phyloP scores from a whole-genome alignment of 352 stramenopile species.

The Pythium insidiosum region DNA sequence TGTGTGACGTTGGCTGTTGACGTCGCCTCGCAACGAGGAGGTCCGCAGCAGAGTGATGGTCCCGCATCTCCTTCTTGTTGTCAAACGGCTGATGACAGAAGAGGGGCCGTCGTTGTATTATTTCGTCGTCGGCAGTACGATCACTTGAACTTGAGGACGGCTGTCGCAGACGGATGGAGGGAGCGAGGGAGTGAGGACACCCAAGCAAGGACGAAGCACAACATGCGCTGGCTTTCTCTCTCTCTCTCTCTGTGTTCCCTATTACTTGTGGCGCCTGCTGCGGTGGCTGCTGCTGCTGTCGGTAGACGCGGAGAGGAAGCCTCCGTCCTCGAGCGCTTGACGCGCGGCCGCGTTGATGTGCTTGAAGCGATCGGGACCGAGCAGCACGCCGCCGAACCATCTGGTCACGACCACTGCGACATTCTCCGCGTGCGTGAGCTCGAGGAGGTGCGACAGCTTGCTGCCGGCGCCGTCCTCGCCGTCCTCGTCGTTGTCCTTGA shows the following conservation, averaged over 20 bases:
- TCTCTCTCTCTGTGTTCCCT: constrained; percentile 22
- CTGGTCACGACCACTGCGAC: constrained; percentile 78
- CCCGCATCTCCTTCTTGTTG: no score
- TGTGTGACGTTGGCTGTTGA: neutral
- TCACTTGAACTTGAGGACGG: neutral
- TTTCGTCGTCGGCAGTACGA: neutral
- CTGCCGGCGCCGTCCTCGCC: constrained; percentile 74
- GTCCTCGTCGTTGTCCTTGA: constrained; percentile 87
- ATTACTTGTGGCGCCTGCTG: constrained; percentile 31
- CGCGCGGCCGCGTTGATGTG: constrained; percentile 73
- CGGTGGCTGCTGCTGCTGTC: constrained; percentile 13
- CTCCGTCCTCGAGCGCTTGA: constrained; percentile 65
- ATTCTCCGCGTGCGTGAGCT: constrained; percentile 74
- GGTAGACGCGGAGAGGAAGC: constrained; percentile 29
- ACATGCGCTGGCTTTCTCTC: neutral
- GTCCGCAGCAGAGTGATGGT: no score
- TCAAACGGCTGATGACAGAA: no score
- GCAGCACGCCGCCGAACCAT: constrained; percentile 79
- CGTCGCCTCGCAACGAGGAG: neutral
- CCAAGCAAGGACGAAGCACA: neutral
- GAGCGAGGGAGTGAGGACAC: neutral
- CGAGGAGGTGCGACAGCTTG: constrained; percentile 75
- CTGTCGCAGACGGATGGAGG: no score
- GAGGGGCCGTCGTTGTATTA: no score
- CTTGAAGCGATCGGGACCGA: constrained; percentile 84